These are phyloP conservation scores for Forsythia viridissima DNA, from an alignment of 257 asterid species.

Conservation along the genomic window DNA sequence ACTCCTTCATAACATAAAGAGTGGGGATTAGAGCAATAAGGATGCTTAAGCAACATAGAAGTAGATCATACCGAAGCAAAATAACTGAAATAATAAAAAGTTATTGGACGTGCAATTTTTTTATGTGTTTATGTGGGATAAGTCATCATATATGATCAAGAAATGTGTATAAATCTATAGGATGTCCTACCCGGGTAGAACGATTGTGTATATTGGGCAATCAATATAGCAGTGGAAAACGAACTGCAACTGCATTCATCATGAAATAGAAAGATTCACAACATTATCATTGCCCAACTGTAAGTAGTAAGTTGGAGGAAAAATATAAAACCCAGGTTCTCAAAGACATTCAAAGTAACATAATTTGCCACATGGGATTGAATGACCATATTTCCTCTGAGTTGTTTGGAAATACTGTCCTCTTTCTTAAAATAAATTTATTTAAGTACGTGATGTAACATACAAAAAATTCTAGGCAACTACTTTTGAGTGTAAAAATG, in stretches of 20 bases:
- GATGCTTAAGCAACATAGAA: background rate
- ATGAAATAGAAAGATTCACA: too few relatives aligned
- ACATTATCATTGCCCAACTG: background rate
- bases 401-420: background rate
- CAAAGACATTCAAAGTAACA: background rate
- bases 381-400: background rate
- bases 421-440: background rate
- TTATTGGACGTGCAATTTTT: background rate
- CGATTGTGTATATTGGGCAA: background rate
- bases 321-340: background rate
- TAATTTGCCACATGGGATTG: too few relatives aligned
- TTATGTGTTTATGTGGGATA: background rate
- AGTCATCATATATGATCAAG: background rate
- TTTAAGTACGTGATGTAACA: background rate
- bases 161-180: background rate
- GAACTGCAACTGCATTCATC: background rate
- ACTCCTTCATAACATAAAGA: slow-evolving; percentile 55
- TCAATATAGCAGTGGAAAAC: background rate
- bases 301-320: too few relatives aligned
- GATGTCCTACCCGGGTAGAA: background rate
- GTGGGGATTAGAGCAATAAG: slow-evolving; percentile 19
- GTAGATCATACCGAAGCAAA: background rate
- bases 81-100: background rate
- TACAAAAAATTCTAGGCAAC: background rate
- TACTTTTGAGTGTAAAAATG: background rate